Conservation (phyloP, 306 rosid species). For the Citrullus mucosospermus region DNA sequence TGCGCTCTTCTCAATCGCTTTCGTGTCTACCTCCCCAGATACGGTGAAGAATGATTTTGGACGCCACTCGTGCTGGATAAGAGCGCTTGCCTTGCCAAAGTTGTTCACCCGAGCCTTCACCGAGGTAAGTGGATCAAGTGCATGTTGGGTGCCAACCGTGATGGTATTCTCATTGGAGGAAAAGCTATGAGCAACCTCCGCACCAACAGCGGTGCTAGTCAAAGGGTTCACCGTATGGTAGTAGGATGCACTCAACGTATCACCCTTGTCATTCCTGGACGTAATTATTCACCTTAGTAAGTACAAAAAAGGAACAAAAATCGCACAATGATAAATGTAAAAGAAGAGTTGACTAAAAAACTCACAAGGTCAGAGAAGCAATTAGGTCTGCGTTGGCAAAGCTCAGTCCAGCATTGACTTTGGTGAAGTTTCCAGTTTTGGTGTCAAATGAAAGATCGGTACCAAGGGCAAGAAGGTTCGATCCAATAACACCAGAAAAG, state of each 20-base stretch:
- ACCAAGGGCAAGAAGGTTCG: slow-evolving; percentile 51
- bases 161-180: slow-evolving; percentile 60
- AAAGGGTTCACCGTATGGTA: slow-evolving; percentile 55
- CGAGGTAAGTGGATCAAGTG: slow-evolving; percentile 62
- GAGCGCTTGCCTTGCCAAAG: slow-evolving; percentile 57
- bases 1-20: slow-evolving; percentile 78
- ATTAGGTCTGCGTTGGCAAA: slow-evolving; percentile 48
- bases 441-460: slow-evolving; percentile 65
- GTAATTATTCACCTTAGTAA: neutral
- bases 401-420: slow-evolving; percentile 56
- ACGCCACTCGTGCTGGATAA: slow-evolving; percentile 95
- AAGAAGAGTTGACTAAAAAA: neutral
- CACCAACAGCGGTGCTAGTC: slow-evolving; percentile 71
- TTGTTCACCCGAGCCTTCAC: slow-evolving; percentile 66
- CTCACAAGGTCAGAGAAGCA: slow-evolving; percentile 70
- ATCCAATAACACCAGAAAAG: slow-evolving; percentile 70
- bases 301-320: neutral
- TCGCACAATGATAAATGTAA: neutral
- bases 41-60: slow-evolving; percentile 72
- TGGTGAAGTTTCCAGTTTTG: slow-evolving; percentile 52
- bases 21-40: slow-evolving; percentile 88
- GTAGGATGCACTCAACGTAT: slow-evolving; percentile 63
- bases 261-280: slow-evolving; percentile 62
- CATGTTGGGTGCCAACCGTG: slow-evolving; percentile 66
- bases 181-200: slow-evolving; percentile 59